Conservation (phyloP, 2,329 filamentous ascomycete genomes). For the Thermoascus crustaceus region DNA sequence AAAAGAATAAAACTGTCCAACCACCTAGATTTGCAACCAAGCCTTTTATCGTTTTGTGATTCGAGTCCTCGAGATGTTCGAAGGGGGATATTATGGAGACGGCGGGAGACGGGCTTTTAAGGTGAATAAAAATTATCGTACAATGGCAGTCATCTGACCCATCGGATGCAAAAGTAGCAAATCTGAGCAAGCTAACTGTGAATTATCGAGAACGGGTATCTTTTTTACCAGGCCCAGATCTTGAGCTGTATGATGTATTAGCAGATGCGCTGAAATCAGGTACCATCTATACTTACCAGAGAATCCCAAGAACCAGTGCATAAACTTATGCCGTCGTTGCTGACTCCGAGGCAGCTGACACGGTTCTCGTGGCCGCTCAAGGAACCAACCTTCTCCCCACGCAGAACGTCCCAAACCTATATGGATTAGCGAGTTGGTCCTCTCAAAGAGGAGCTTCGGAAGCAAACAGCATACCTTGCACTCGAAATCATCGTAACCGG, state of each 20-base stretch:
- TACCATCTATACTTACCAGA: constrained; percentile 58
- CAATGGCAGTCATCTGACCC: constrained; percentile 29
- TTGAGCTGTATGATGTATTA: constrained; percentile 55
- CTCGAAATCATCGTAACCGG: constrained; percentile 97
- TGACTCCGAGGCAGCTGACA: constrained; percentile 96
- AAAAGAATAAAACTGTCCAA: constrained; percentile 3
- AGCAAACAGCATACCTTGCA: constrained; percentile 70
- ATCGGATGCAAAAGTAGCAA: constrained; percentile 22
- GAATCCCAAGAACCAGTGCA: constrained; percentile 99
- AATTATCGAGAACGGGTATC: constrained; percentile 30
- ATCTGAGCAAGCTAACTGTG: constrained; percentile 30
- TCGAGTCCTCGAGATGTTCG: constrained; percentile 14
- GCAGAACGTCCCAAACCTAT: constrained; percentile 95
- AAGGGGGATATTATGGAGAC: constrained; percentile 23
- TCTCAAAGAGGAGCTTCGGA: background rate
- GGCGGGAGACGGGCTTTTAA: constrained; percentile 14
- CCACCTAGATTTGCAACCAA: constrained; percentile 5
- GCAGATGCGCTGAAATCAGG: background rate
- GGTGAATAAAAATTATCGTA: constrained; percentile 40
- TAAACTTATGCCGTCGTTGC: constrained; percentile 97
- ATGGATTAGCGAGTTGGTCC: constrained; percentile 15
- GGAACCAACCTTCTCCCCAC: constrained; percentile 93
- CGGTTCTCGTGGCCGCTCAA: constrained; percentile 97
- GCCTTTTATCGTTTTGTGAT: constrained; percentile 5
- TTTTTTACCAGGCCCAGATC: constrained; percentile 70